Percentiles rank a stretch among this genome's conserved stretches.
phyloP scores from a whole-genome alignment of 2,329 filamentous ascomycete genomes.

The Juglanconis oblonga region DNA sequence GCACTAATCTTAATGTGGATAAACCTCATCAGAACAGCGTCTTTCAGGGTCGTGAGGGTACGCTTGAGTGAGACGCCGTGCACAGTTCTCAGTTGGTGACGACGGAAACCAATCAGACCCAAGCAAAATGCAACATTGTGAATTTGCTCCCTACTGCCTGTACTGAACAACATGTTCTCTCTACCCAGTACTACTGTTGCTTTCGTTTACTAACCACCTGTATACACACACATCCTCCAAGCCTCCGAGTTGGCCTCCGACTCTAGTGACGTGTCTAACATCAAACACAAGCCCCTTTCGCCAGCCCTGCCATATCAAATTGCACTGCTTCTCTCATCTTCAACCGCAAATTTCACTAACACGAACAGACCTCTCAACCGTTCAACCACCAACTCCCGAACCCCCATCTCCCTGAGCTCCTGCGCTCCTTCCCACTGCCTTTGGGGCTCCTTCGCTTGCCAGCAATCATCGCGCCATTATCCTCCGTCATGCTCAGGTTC shows the following conservation, averaged over 20 bases:
- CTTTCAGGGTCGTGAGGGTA: too few species aligned
- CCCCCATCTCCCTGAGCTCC: constrained; percentile 14
- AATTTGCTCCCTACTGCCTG: background rate
- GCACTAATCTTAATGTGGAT: too few species aligned
- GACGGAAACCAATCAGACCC: background rate
- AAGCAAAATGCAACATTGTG: background rate
- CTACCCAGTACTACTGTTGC: too few species aligned
- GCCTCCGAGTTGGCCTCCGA: too few species aligned
- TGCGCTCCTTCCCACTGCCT: background rate
- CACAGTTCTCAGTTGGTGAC: background rate
- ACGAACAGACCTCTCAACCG: constrained; percentile 3
- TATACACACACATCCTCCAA: too few species aligned
- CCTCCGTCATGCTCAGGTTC: constrained; percentile 10
- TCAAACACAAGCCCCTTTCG: background rate
- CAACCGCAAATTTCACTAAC: too few species aligned
- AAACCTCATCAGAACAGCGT: too few species aligned
- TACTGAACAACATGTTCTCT: background rate
- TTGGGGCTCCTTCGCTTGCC: constrained; percentile 9
- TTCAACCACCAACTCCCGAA: constrained; percentile 17
- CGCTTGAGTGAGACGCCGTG: too few species aligned
- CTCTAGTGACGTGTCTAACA: too few species aligned
- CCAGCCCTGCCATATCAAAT: background rate
- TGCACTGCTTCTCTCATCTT: too few species aligned
- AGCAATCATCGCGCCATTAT: background rate
- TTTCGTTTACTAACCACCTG: too few species aligned